Conservation (phyloP, 2,329 filamentous ascomycete species). For the Arachnomyces sp. region DNA sequence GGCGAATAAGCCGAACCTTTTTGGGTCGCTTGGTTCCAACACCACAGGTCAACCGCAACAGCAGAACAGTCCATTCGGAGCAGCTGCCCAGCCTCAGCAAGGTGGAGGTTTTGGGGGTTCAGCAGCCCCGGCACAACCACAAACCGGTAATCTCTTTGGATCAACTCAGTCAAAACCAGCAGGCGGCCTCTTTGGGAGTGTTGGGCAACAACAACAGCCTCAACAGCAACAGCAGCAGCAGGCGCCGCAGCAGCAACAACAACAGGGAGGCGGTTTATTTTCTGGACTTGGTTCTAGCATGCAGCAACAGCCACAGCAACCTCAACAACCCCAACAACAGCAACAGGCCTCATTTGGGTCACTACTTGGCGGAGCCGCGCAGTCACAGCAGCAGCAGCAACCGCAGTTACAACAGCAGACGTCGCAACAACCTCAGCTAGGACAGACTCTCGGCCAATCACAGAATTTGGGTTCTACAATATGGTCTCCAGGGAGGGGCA, state of each 20-base stretch:
- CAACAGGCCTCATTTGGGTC: conserved; percentile 19
- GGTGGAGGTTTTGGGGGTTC: conserved; percentile 7
- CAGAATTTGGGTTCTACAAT: conserved; percentile 31
- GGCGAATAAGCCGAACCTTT: too few species aligned
- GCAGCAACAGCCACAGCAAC: conserved; percentile 37
- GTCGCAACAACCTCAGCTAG: conserved; percentile 33
- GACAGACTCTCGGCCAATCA: conserved; percentile 31
- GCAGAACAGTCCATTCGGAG: too few species aligned
- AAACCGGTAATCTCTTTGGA: conserved; percentile 9
- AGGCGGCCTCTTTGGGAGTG: conserved; percentile 22
- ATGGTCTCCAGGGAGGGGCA: conserved; percentile 37
- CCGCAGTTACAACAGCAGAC: conserved; percentile 23
- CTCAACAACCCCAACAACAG: conserved; percentile 13
- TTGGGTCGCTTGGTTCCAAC: too few species aligned
- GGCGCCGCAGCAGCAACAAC: conserved; percentile 13
- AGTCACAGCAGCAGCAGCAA: conserved; percentile 18
- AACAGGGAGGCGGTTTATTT: conserved; percentile 31
- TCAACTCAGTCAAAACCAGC: conserved; percentile 15
- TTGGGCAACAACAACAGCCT: conserved; percentile 15
- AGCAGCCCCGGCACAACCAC: conserved; percentile 3
- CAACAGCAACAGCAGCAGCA: conserved; percentile 14
- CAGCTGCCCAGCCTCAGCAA: background rate
- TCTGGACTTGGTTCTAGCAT: conserved; percentile 26
- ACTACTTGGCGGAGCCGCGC: conserved; percentile 18
- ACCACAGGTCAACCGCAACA: conserved; percentile 8